A percentile compares a stretch with the other conserved stretches of the same genome.
Conservation (phyloP, 2,329 filamentous ascomycete species). For the Colletotrichum tropicicola region DNA sequence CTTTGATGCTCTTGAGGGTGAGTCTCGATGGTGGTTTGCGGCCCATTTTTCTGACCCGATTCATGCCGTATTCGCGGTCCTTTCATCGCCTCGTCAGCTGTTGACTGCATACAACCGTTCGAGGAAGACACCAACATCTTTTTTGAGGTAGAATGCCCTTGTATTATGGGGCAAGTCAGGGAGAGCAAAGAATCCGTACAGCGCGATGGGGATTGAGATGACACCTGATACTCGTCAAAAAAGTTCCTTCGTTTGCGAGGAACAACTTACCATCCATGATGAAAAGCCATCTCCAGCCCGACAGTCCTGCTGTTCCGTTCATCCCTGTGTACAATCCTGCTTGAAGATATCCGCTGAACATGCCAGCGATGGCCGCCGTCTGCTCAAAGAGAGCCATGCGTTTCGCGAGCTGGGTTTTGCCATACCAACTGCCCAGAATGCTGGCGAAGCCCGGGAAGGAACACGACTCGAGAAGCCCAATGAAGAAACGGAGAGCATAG, state of each 20-base stretch:
- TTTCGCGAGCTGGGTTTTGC: constrained; percentile 52
- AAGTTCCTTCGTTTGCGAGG: not conserved
- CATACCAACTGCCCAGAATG: constrained; percentile 54
- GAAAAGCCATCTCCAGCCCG: constrained; percentile 50
- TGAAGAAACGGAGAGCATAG: constrained; percentile 52
- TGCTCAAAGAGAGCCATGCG: constrained; percentile 57
- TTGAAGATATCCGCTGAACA: constrained; percentile 66
- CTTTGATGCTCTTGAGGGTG: constrained; percentile 19
- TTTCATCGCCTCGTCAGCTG: constrained; percentile 2
- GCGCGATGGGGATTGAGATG: constrained; percentile 33
- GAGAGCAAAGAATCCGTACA: constrained; percentile 33
- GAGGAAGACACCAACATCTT: not conserved
- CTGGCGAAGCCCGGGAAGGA: constrained; percentile 37
- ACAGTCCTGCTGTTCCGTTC: constrained; percentile 40
- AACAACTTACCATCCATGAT: constrained; percentile 43
- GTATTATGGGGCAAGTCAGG: constrained; percentile 32
- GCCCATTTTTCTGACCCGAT: constrained; percentile 33
- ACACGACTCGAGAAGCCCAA: constrained; percentile 49
- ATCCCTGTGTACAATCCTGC: constrained; percentile 56
- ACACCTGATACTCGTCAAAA: not conserved
- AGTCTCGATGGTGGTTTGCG: constrained; percentile 26
- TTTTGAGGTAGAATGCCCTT: constrained; percentile 27
- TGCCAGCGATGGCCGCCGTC: constrained; percentile 60
- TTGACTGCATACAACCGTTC: no score
- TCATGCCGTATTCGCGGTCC: constrained; percentile 31